Conservation (phyloP, 768 basidiomycete species). For the Royoungia palumana region DNA sequence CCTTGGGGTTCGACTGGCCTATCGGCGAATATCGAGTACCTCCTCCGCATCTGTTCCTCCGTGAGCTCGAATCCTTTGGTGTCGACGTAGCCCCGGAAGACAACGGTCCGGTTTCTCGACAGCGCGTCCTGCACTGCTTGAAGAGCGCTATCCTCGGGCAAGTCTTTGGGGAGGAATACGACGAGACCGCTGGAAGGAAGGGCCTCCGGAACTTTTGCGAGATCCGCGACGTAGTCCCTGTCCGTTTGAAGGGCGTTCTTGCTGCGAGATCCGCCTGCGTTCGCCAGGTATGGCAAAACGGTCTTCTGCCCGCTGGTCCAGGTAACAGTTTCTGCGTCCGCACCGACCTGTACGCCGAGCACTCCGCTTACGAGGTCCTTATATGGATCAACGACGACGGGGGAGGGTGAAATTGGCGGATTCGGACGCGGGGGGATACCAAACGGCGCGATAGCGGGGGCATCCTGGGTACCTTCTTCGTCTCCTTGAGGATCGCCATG, state of each 20-base stretch:
- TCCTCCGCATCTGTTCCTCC: too few species aligned
- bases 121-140: neutral
- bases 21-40: too few species aligned
- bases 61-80: neutral
- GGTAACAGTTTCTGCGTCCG: neutral
- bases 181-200: neutral
- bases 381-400: too few species aligned
- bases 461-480: too few species aligned
- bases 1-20: neutral
- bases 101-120: neutral
- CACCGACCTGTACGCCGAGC: neutral
- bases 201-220: too few species aligned
- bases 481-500: too few species aligned
- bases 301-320: neutral
- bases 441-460: too few species aligned
- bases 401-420: too few species aligned
- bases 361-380: neutral
- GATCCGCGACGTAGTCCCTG: too few species aligned
- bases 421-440: too few species aligned
- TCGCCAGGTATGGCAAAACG: neutral
- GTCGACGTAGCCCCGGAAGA: neutral
- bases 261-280: too few species aligned
- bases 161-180: neutral
- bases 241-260: too few species aligned
- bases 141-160: neutral